These are phyloP conservation scores for Neoboletus magnificus DNA, from an alignment of 768 basidiomycete species.

Conservation along the genomic window DNA sequence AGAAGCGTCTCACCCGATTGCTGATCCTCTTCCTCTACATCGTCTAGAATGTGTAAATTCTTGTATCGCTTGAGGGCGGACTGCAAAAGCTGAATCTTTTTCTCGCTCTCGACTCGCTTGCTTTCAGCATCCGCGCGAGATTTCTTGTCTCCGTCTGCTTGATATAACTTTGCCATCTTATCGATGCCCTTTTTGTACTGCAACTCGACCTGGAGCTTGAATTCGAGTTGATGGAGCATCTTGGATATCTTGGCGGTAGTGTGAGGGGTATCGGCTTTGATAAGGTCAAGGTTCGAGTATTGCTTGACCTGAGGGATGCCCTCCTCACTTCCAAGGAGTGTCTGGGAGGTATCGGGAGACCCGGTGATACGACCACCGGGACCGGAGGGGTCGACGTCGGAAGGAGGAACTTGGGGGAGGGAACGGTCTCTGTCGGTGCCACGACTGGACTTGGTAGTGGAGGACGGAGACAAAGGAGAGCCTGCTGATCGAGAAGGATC, in stretches of 20 bases:
- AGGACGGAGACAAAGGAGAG: conserved; percentile 29
- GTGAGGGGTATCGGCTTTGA: conserved; percentile 96
- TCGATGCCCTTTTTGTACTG: conserved; percentile 98
- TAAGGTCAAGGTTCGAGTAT: conserved; percentile 86
- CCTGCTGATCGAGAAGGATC: conserved; percentile 55
- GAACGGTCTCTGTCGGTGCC: conserved; percentile 31
- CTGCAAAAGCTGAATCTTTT: conserved; percentile 91
- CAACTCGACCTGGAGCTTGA: conserved; percentile 97
- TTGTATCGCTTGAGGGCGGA: conserved; percentile 94
- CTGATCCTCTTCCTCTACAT: conserved; percentile 85
- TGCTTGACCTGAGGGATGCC: conserved; percentile 54
- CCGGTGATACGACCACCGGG: conserved; percentile 34
- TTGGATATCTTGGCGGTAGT: conserved; percentile 94
- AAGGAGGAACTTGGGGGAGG: conserved; percentile 49
- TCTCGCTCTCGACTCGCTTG: conserved; percentile 92
- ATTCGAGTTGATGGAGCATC: conserved; percentile 98
- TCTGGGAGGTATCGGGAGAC: conserved; percentile 39
- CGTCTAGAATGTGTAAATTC: conserved; percentile 91
- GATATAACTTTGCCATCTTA: conserved; percentile 97
- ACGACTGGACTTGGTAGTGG: conserved; percentile 14
- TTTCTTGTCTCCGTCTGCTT: conserved; percentile 96
- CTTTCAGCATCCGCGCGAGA: conserved; percentile 89
- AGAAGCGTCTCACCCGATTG: conserved; percentile 40
- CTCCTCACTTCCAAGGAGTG: conserved; percentile 37
- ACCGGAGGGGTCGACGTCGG: conserved; percentile 42